These are phyloP conservation scores for Scedosporium boydii DNA, from an alignment of 2,329 filamentous ascomycete species.

Conservation along the genomic window DNA sequence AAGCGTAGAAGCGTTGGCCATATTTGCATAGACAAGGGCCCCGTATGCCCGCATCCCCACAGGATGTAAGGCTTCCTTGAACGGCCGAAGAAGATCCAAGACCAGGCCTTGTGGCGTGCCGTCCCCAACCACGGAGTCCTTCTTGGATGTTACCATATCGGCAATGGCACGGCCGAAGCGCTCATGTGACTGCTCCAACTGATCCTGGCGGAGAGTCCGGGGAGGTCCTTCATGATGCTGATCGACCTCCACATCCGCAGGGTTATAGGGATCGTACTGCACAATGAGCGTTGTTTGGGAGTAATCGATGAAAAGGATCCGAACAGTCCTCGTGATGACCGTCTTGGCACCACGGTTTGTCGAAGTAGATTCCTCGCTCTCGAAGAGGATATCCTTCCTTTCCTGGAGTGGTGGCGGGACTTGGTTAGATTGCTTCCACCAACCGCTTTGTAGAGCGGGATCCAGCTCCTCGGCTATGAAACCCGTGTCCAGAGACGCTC, in stretches of 20 bases:
- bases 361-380: conserved; percentile 68
- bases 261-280: conserved; percentile 66
- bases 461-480: conserved; percentile 87
- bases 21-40: conserved; percentile 85
- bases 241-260: conserved; percentile 63
- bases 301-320: conserved; percentile 89
- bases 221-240: conserved; percentile 84
- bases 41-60: conserved; percentile 87
- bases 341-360: conserved; percentile 61
- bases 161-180: conserved; percentile 72
- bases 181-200: conserved; percentile 79
- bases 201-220: conserved; percentile 74
- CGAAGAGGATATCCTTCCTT: conserved; percentile 72
- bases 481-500: conserved; percentile 67
- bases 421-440: conserved; percentile 78
- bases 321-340: conserved; percentile 68
- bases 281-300: conserved; percentile 85
- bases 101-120: conserved; percentile 71
- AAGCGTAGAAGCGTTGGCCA: conserved; percentile 85
- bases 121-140: conserved; percentile 74
- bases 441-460: conserved; percentile 60
- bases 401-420: conserved; percentile 75
- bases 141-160: conserved; percentile 58
- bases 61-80: conserved; percentile 65
- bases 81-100: conserved; percentile 66